Base-by-base conservation (phyloP, 73 alveolate species). In the Paramecium sonneborni region DNA sequence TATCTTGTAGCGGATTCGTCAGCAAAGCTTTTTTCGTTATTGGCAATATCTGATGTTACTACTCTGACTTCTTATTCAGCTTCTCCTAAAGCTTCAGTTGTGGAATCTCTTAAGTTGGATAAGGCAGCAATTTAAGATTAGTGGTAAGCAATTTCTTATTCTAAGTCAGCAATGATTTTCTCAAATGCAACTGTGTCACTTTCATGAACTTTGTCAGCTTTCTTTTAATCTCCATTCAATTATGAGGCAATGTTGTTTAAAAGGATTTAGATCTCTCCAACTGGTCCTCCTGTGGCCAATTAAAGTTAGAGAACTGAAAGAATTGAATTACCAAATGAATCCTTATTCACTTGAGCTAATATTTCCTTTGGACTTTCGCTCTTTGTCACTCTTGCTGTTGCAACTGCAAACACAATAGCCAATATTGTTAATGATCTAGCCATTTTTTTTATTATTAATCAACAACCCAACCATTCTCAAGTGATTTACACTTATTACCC, bases 181-280 rank as follows among this genome's bases (percentile, higher is more conserved):
- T 39, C 74, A 34, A 39, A 39, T 43, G 90, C 90, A 38, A 39
- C 72, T n/a, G 72, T 44, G 72, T 79, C 90, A 12, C 62, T 43
- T 41, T 79, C 90, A 34, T 79, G 69, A 43, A 79, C 90, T 44
- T 79, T 79, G 74, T 79, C 90, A 79, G 90, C 90, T 44, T 79
- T 79, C 90, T 79, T 79, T 44, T 79, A 79, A 79, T 79, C 90
- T 30, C 55, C 55, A 39, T 79, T 79, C 69, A 79, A 39, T 79
- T 79, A 79, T 79, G 90, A 79, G 37, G 90, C 90, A 21, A 79
- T 79, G 72, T 79, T 79, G 43, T 79, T 79, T 14, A 79, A 79
- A 39, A 79, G 72, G 32, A 79, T 79, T 34, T 79, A 79, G 74
- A 79, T 79, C 43, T 79, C 90, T 10, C 90, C 90, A 24, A 79